These are phyloP conservation scores for Phyllachora maydis DNA, from an alignment of 2,329 filamentous ascomycete species.

Conservation along the genomic window DNA sequence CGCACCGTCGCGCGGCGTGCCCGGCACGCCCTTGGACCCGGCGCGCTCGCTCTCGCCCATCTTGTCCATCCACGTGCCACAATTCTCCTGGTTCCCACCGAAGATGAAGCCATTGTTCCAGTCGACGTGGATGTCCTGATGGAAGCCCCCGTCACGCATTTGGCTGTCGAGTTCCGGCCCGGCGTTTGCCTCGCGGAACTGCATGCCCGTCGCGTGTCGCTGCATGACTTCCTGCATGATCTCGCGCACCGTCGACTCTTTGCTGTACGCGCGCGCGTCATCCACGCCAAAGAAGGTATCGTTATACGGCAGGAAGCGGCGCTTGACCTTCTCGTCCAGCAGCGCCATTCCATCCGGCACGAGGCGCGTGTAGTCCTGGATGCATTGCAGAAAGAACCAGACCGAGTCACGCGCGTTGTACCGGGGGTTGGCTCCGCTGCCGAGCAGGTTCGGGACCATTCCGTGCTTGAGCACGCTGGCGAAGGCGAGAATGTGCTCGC, in stretches of 20 bases:
- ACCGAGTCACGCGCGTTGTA: constrained; percentile 95
- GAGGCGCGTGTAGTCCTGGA: constrained; percentile 78
- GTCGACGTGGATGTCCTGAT: constrained; percentile 78
- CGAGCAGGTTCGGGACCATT: constrained; percentile 89
- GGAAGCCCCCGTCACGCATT: constrained; percentile 83
- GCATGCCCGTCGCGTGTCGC: constrained; percentile 74
- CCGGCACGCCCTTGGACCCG: constrained; percentile 79
- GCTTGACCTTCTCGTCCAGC: constrained; percentile 55
- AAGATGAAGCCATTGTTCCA: constrained; percentile 85
- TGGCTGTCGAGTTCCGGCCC: constrained; percentile 75
- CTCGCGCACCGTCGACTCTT: constrained; percentile 65
- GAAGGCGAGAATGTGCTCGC: constrained; percentile 86
- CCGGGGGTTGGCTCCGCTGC: constrained; percentile 64
- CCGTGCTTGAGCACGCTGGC: constrained; percentile 93
- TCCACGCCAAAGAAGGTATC: constrained; percentile 81
- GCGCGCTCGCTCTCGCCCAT: constrained; percentile 96
- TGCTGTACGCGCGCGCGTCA: constrained; percentile 70
- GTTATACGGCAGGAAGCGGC: constrained; percentile 85
- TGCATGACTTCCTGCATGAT: constrained; percentile 87
- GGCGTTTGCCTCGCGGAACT: constrained; percentile 87
- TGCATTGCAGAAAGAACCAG: constrained; percentile 94
- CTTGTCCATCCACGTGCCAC: constrained; percentile 99
- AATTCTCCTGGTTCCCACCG: constrained; percentile 85
- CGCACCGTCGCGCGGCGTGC: constrained; percentile 89
- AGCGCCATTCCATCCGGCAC: constrained; percentile 58